These are phyloP conservation scores for Setomelanomma holmii DNA, from an alignment of 2,329 filamentous ascomycete species.

Conservation along the genomic window DNA sequence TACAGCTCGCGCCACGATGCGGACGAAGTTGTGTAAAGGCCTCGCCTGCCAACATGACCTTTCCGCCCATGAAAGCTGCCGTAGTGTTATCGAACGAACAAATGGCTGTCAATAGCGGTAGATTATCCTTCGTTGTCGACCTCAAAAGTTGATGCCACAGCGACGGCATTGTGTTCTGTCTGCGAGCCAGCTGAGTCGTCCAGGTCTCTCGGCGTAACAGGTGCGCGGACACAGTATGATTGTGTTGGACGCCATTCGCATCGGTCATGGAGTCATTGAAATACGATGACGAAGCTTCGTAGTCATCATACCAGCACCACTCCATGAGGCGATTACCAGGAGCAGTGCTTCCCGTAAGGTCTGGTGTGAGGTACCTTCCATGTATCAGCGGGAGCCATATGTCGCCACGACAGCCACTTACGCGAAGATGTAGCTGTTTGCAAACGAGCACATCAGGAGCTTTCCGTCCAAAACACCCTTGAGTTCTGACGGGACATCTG, in stretches of 20 bases:
- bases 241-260: constrained; percentile 42
- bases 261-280: constrained; percentile 53
- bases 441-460: constrained; percentile 5
- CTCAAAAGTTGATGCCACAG: constrained; percentile 49
- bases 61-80: constrained; percentile 46
- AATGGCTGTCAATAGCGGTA: constrained; percentile 54
- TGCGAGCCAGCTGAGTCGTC: constrained; percentile 36
- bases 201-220: constrained; percentile 45
- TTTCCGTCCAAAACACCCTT: constrained; percentile 11
- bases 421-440: background rate
- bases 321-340: constrained; percentile 39
- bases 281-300: constrained; percentile 34
- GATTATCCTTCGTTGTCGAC: constrained; percentile 27
- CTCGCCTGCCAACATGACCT: constrained; percentile 54
- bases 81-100: constrained; percentile 46
- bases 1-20: constrained; percentile 53
- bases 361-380: constrained; percentile 49
- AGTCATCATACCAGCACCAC: constrained; percentile 53
- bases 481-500: constrained; percentile 9
- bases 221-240: constrained; percentile 50
- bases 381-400: background rate
- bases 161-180: constrained; percentile 35
- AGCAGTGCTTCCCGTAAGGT: constrained; percentile 41
- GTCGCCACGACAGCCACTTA: background rate
- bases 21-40: constrained; percentile 53